Percentiles rank a stretch among this genome's conserved stretches.
Conservation (phyloP, 768 basidiomycete species). For the Rhizopogon vesiculosus region DNA sequence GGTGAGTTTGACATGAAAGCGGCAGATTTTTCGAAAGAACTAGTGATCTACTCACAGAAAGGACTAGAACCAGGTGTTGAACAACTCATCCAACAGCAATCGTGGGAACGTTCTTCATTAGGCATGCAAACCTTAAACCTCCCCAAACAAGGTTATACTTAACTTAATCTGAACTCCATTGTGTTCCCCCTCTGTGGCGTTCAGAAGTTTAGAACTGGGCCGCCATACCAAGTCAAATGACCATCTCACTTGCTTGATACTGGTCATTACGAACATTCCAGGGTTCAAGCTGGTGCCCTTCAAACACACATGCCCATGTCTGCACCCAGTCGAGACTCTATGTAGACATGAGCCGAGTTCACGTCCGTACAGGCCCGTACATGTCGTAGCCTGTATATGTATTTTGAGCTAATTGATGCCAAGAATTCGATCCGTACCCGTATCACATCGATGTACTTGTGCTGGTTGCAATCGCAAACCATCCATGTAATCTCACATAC, state of each 20-base stretch:
- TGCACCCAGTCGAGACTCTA: neutral
- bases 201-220: neutral
- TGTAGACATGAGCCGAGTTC: neutral
- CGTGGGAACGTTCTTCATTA: constrained; percentile 18
- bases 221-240: too few species aligned
- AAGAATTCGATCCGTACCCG: neutral
- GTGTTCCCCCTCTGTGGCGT: neutral
- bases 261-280: neutral
- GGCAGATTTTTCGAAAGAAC: neutral
- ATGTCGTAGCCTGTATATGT: too few species aligned
- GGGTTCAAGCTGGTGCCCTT: neutral
- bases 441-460: neutral
- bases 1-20: constrained; percentile 18
- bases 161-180: neutral
- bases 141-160: neutral
- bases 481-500: too few species aligned
- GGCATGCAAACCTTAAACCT: neutral
- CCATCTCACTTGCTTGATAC: neutral
- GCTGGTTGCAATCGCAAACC: neutral
- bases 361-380: neutral
- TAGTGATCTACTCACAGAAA: constrained; percentile 21
- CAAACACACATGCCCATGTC: neutral
- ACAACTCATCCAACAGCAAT: constrained; percentile 1
- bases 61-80: neutral
- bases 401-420: neutral